Evolutionary conservation across 2,329 filamentous ascomycete genomes (phyloP), one percentile per base, ranked within the genome.

Genomic region (Triangularia verruculosa): DNA sequence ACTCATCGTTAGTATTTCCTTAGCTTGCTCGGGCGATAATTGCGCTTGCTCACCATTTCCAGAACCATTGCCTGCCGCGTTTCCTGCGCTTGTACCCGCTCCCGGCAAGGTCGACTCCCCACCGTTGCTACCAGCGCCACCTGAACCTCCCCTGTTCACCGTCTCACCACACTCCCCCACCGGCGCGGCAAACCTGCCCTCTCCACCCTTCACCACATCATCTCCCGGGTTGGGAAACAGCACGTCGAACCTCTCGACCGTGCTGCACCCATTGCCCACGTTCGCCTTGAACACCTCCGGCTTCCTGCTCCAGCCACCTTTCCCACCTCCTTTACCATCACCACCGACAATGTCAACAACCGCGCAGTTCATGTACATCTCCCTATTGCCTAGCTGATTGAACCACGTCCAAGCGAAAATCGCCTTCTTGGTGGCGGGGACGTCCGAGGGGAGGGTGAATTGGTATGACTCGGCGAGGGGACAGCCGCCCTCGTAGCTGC

Each of bases 321-420:
- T 57, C 55, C 59, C 54, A 39, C 75, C 75, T 12, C 17, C 12
- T 53, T n/a, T n/a, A n/a, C 74, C 76, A 71, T 17, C 9, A 2
- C 61, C 59, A 4, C 52, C 24, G 1, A 30, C 25, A 25, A 93
- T 86, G 64, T 83, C 85, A 69, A 93, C 83, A 57, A 84, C 82
- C 3, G 90, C 90, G 72, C 91, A 94, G 76, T 92, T 91, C 89
- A 92, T 92, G 82, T 94, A 95, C 85, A 91, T 91, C 75, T 93
- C 90, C 43, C 90, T 83, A 77, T 93, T 92, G 17, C 91, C 90
- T 30, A 89, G 74, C 67, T 86, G 80, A 79, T 92, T 92, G 78
- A 91, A 89, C 89, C 89, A 91, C n/a, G 85, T 86, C 91, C 91
- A 93, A 34, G 86, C 86, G 52, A 94, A 83, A 25, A 93, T 73